Evolutionary conservation across 1,284 basidiomycete genomes (phyloP), one percentile per base, ranked within the genome.

Genomic region (Gymnopus androsaceus): DNA sequence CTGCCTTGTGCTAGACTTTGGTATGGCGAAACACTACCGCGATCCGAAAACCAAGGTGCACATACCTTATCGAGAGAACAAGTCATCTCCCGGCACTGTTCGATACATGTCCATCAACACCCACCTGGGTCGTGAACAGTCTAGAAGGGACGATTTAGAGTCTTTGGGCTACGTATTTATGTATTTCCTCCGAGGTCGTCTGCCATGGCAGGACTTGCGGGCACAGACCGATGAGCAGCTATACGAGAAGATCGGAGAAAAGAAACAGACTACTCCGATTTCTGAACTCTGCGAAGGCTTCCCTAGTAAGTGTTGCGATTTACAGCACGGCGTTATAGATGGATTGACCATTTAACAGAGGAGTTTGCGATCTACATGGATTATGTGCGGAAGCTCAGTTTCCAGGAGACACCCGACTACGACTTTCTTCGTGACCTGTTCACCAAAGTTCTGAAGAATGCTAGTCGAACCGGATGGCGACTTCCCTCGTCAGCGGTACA

Each of bases 91-190:
- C 15, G 97, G 96, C 47, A 98, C 96, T 21, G 96, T 95, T 47
- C 91, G 96, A 54, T 99, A 98, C 80, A 98, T 97, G 80, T 96
- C 94, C 42, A 98, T 98, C 82, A 98, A 98, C 75, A 98, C 96
- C 21, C 96, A 98, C 72, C 79, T 98, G 65, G 96, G 96, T 40
- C 86, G 94, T 63, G 93, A 94, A 77, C 81, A 83, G 75, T 94
- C 93, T 46, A 87, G 95, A 61, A 82, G 95, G 62, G 95, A 98
- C 70, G 95, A 98, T 72, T 77, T 97, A 60, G 95, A 97, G 74
- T 94, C 93, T 27, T 77, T 97, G 54, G 95, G 95, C 0, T 94
- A 99, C 72, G 95, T 99, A 53, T 98, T 98, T 77, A 96, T 98
- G 93, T 97, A 97, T 75, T 97, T 97, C 76, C 76, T 97, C 66